Conservation (phyloP, 192 early-diverging fungal genomes). For the Funneliformis mosseae region DNA sequence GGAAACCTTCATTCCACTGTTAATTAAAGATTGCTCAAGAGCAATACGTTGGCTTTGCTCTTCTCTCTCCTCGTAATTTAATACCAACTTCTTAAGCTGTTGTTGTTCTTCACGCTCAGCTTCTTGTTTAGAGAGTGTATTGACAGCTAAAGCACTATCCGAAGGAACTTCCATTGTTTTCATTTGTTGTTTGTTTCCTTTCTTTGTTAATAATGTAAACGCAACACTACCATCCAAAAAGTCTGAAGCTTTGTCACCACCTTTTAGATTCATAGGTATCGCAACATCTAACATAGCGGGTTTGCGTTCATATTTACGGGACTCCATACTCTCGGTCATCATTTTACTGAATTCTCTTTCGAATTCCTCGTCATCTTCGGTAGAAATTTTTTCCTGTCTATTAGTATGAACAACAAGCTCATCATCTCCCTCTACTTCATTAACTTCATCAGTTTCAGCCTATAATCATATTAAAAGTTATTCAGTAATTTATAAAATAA, state of each 20-base stretch:
- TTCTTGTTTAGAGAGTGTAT: constrained; percentile 82
- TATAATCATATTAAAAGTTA: background rate
- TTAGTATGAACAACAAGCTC: constrained; percentile 65
- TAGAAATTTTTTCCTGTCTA: constrained; percentile 58
- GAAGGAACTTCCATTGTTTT: constrained; percentile 79
- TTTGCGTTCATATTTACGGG: constrained; percentile 80
- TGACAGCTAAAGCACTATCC: constrained; percentile 81
- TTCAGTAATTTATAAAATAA: background rate
- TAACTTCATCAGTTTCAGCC: constrained; percentile 42
- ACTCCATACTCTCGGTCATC: constrained; percentile 89
- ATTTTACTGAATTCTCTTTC: constrained; percentile 88
- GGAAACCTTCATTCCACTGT: constrained; percentile 22
- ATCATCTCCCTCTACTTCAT: constrained; percentile 56
- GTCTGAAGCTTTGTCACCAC: constrained; percentile 35
- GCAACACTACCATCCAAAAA: constrained; percentile 59
- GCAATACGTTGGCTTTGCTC: constrained; percentile 50
- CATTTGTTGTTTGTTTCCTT: constrained; percentile 80
- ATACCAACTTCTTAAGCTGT: constrained; percentile 89
- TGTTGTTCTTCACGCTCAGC: constrained; percentile 85
- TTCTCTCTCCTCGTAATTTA: constrained; percentile 87
- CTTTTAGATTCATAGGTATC: constrained; percentile 72
- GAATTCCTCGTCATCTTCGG: constrained; percentile 85
- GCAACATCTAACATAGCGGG: constrained; percentile 81
- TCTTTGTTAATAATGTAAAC: constrained; percentile 83
- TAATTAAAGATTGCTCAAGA: constrained; percentile 23